Base-by-base conservation (phyloP, 208 protist species). In the Trypanosoma boissoni region DNA sequence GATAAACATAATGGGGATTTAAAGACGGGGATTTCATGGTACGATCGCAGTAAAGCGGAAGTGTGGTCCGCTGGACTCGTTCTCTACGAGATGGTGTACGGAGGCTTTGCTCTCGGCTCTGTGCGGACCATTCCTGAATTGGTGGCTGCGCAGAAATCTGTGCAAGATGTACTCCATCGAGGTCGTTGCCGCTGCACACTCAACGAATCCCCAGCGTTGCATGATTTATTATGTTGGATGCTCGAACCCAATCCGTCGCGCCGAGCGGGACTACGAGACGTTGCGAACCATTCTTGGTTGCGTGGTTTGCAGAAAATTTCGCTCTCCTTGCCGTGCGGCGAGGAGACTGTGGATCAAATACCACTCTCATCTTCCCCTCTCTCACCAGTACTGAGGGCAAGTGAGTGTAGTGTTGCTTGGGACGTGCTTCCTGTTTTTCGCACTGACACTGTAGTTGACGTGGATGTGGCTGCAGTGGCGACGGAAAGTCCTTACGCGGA, bases 31-130 rank as follows among this genome's bases (percentile, higher is more conserved):
- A 1, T 23, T 18, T 4, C 26, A 16, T 34, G 37, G 27, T 59
- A 59, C 32, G 12, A 24, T 32, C 29, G 54, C 26, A 59, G 26
- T 12, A 66, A 63, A 20, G 67, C 70, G 8, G 72, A 78, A 29
- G 39, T 78, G 6, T 78, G 67, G 68, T 32, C 64, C 12, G 43
- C 60, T 27, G 72, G 72, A 9, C 39, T 72, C 14, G 78, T 78
- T 23, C 27, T 78, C 7, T 78, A 66, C 51, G 72, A 46, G 28
- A 56, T 78, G 55, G 20, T 80, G 3, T 58, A 20, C 42, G 67
- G 63, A 8, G 9, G 23, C 16, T 24, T 50, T 10, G 34, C 61
- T 4, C 76, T 60, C 32, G 41, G 41, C 9, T 16, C 4, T 31
- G 39, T 49, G 12, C 18, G 27, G 12, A 49, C 54, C 5, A 3